phyloP scores from a whole-genome alignment of 306 rosid species.

The Corylus heterophylla region DNA sequence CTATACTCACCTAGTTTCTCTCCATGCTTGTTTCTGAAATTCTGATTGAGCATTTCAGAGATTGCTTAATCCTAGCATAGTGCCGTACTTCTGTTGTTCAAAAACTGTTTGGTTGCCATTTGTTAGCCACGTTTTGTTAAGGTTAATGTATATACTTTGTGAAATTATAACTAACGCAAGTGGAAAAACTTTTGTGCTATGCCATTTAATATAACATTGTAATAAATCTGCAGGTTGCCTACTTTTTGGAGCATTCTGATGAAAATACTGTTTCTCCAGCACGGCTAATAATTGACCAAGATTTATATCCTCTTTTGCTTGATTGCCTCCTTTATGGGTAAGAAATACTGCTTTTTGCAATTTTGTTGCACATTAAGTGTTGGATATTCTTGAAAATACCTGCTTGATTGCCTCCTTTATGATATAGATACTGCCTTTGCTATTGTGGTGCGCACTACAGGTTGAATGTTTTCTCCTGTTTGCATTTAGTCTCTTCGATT shows the following conservation, averaged over 20 bases:
- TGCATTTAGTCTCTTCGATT: background rate
- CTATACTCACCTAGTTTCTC: background rate
- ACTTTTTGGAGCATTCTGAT: conserved; percentile 59
- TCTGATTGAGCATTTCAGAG: background rate
- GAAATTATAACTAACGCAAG: background rate
- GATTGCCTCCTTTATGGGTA: conserved; percentile 87
- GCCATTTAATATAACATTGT: conserved; percentile 23
- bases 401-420: background rate
- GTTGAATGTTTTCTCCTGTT: background rate
- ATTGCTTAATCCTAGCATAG: background rate
- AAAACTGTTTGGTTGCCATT: no score
- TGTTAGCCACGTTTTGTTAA: background rate
- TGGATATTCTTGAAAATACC: background rate
- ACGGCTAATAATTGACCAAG: conserved; percentile 51
- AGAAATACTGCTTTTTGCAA: conserved; percentile 19
- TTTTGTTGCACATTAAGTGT: background rate
- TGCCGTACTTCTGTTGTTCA: no score
- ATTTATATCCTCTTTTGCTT: conserved; percentile 75
- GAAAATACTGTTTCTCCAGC: conserved; percentile 36
- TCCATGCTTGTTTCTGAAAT: background rate
- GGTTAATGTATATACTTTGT: background rate
- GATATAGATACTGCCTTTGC: background rate
- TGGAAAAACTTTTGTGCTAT: conserved; percentile 6
- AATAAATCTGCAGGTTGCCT: conserved; percentile 54
- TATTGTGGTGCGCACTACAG: background rate